Evolutionary conservation across 805 yeast genomes (phyloP).

Genomic region (Pichia gijzeniarum): DNA sequence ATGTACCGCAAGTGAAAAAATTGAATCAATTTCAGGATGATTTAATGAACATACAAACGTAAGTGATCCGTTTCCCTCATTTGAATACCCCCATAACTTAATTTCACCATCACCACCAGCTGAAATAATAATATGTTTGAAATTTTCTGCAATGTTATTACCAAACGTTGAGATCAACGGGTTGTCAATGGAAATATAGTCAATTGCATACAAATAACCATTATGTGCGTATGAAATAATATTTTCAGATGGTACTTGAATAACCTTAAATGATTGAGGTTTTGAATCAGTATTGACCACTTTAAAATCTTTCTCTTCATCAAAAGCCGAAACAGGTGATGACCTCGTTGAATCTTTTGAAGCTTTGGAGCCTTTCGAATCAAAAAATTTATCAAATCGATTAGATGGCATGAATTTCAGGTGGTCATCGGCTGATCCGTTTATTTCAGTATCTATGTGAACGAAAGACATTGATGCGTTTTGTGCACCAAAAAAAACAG

Average conservation of each 20-base stretch:
- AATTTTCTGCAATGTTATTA: constrained; percentile 23
- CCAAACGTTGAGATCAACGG: constrained; percentile 19
- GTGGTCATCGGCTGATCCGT: constrained; percentile 19
- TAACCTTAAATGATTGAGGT: constrained; percentile 29
- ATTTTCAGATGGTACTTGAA: constrained; percentile 64
- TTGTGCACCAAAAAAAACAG: constrained; percentile 83
- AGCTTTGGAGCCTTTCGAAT: constrained; percentile 61
- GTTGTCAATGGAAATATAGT: constrained; percentile 23
- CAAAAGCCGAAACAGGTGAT: background rate
- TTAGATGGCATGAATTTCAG: constrained; percentile 48
- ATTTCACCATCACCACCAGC: constrained; percentile 91
- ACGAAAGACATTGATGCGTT: constrained; percentile 84
- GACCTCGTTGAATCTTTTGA: background rate
- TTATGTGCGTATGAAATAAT: constrained; percentile 80
- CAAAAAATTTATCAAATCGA: constrained; percentile 80
- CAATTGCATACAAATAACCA: constrained; percentile 79
- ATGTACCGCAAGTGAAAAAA: constrained; percentile 54
- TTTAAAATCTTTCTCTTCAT: background rate
- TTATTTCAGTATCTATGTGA: constrained; percentile 28
- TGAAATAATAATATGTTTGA: constrained; percentile 41
- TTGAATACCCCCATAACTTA: constrained; percentile 64
- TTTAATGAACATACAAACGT: constrained; percentile 38
- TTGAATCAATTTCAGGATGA: constrained; percentile 50
- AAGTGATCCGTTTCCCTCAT: constrained; percentile 15
- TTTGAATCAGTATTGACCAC: constrained; percentile 17